Evolutionary conservation across 768 basidiomycete genomes (phyloP).

Genomic region (Galerina sulciceps): DNA sequence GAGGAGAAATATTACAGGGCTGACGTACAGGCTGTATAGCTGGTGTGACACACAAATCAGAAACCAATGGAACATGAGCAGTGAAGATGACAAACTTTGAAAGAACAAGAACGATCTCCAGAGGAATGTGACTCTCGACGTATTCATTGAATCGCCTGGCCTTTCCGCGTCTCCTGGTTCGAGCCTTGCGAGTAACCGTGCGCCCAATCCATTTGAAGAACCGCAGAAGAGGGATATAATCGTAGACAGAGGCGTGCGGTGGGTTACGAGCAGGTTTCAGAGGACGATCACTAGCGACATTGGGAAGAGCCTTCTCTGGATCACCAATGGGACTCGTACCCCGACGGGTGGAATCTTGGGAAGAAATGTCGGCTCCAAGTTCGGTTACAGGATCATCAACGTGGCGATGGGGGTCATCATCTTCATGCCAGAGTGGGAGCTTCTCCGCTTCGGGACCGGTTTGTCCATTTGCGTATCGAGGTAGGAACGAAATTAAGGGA

Average conservation of each 20-base stretch:
- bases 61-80: constrained; percentile 18
- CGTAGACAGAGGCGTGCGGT: constrained; percentile 50
- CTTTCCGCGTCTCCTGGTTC: constrained; percentile 17
- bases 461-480: constrained; percentile 51
- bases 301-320: constrained; percentile 38
- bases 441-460: constrained; percentile 41
- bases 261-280: constrained; percentile 64
- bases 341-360: constrained; percentile 6
- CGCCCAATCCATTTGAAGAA: constrained; percentile 45
- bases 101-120: constrained; percentile 59
- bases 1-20: constrained; percentile 25
- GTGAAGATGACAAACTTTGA: constrained; percentile 37
- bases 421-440: constrained; percentile 64
- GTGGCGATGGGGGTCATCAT: constrained; percentile 20
- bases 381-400: constrained; percentile 17
- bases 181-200: constrained; percentile 14
- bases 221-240: constrained; percentile 60
- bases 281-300: constrained; percentile 26
- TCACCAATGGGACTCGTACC: constrained; percentile 25
- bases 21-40: constrained; percentile 33
- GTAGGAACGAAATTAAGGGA: constrained; percentile 69
- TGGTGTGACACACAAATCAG: constrained; percentile 22
- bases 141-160: constrained; percentile 22
- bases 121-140: constrained; percentile 67
- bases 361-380: constrained; percentile 13